Percentiles rank a stretch among this genome's conserved stretches.
Evolutionary conservation across 1,284 basidiomycete species (phyloP).

Genomic region (Austropuccinia psidii): DNA sequence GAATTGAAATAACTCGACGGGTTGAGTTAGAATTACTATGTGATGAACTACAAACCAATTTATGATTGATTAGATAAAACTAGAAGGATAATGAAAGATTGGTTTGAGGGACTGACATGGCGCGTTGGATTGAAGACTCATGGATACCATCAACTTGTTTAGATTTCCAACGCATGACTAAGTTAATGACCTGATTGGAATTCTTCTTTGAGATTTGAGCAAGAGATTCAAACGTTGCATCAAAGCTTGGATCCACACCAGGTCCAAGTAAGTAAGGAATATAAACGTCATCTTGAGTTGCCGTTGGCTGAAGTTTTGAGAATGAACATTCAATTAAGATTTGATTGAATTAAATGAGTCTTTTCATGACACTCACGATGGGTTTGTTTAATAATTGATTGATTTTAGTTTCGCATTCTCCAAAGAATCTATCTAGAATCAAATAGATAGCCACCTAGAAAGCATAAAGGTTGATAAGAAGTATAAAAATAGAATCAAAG

Average conservation of each 20-base stretch:
- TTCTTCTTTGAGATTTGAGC: slow-evolving; percentile 78
- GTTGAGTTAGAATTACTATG: neutral
- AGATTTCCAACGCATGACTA: slow-evolving; percentile 77
- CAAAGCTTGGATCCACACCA: slow-evolving; percentile 66
- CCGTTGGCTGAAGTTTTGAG: slow-evolving; percentile 17
- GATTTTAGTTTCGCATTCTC: slow-evolving; percentile 38
- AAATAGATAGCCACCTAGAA: slow-evolving; percentile 37
- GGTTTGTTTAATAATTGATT: slow-evolving; percentile 34
- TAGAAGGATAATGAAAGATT: slow-evolving; percentile 22
- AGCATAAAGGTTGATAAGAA: neutral
- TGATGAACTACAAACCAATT: slow-evolving; percentile 1
- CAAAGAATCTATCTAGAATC: slow-evolving; percentile 37
- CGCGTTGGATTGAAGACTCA: slow-evolving; percentile 49
- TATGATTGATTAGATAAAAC: slow-evolving; percentile 23
- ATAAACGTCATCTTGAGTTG: slow-evolving; percentile 37
- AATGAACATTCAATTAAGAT: neutral
- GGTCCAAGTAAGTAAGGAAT: slow-evolving; percentile 57
- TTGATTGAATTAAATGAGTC: neutral
- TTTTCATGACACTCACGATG: slow-evolving; percentile 38
- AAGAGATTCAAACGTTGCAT: slow-evolving; percentile 69
- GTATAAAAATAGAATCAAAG: neutral
- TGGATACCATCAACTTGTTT: slow-evolving; percentile 64
- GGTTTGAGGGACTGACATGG: slow-evolving; percentile 52
- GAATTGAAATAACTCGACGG: slow-evolving; percentile 50
- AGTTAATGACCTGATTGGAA: slow-evolving; percentile 73